Conservation (phyloP, 2,329 filamentous ascomycete species). For the Aspergillus calidoustus region DNA sequence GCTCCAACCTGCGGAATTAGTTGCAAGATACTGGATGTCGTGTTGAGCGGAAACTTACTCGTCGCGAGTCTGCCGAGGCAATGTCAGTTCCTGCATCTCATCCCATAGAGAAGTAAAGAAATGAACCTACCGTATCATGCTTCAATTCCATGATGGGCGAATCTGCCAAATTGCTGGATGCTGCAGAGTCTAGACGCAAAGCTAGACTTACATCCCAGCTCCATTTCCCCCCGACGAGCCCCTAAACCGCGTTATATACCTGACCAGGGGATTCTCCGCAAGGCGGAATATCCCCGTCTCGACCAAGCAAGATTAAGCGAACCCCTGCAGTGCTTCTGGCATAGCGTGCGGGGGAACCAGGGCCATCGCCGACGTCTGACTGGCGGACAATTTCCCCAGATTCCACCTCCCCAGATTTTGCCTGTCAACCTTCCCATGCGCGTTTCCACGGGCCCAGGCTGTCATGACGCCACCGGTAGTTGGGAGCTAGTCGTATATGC, state of each 20-base stretch:
- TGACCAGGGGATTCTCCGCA: not conserved
- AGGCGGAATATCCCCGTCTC: not conserved
- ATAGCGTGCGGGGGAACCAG: not conserved
- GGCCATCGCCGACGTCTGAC: not conserved
- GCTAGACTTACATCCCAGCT: no score
- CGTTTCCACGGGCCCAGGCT: not conserved
- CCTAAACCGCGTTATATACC: not conserved
- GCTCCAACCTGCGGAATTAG: conserved; percentile 51
- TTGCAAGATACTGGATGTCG: conserved; percentile 33
- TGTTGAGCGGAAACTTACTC: conserved; percentile 23
- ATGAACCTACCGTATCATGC: conserved; percentile 42
- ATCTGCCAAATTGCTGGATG: not conserved
- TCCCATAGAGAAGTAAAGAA: not conserved
- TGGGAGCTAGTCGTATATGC: not conserved
- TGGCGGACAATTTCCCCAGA: not conserved
- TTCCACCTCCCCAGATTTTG: not conserved
- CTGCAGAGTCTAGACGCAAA: not conserved
- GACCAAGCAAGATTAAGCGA: not conserved
- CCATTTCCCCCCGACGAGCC: not conserved
- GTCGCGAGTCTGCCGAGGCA: conserved; percentile 26
- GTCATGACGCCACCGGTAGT: not conserved
- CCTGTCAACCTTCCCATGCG: not conserved
- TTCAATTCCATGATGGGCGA: conserved; percentile 52
- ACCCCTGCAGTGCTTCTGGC: not conserved
- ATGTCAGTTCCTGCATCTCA: not conserved